Evolutionary conservation across 2,329 filamentous ascomycete species (phyloP).

Genomic region (Cercospora berteroae): DNA sequence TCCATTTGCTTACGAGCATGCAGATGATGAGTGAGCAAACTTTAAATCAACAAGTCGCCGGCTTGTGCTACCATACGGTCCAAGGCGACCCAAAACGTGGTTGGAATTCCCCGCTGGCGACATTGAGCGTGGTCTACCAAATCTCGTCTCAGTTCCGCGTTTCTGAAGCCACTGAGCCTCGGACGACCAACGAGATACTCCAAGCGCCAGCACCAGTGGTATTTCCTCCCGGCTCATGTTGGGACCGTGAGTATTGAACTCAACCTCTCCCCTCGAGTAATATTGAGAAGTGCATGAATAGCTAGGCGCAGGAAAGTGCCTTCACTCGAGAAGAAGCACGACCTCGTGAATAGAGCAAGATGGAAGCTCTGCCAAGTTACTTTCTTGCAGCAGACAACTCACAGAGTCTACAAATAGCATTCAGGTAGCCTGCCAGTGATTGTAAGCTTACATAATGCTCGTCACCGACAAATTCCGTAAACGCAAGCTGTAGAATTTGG

Average conservation of each 20-base stretch:
- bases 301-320: too few species aligned
- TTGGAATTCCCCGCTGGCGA: background rate
- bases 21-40: constrained; percentile 32
- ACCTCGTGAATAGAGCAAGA: too few species aligned
- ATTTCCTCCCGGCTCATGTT: too few species aligned
- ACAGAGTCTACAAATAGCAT: background rate
- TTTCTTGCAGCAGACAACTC: too few species aligned
- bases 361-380: too few species aligned
- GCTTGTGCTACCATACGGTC: background rate
- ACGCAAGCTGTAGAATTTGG: background rate
- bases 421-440: background rate
- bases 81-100: background rate
- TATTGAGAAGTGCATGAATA: too few species aligned
- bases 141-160: too few species aligned
- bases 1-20: constrained; percentile 42
- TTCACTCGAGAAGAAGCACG: background rate
- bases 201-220: too few species aligned
- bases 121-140: background rate
- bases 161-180: background rate
- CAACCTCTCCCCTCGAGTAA: too few species aligned
- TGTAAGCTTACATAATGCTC: background rate
- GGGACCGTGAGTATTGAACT: too few species aligned
- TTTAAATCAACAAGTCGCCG: background rate
- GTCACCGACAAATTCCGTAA: background rate
- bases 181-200: background rate